Percentiles rank a stretch among this genome's conserved stretches.
phyloP scores from a whole-genome alignment of 2,329 filamentous ascomycete species.

The Acarospora socialis region DNA sequence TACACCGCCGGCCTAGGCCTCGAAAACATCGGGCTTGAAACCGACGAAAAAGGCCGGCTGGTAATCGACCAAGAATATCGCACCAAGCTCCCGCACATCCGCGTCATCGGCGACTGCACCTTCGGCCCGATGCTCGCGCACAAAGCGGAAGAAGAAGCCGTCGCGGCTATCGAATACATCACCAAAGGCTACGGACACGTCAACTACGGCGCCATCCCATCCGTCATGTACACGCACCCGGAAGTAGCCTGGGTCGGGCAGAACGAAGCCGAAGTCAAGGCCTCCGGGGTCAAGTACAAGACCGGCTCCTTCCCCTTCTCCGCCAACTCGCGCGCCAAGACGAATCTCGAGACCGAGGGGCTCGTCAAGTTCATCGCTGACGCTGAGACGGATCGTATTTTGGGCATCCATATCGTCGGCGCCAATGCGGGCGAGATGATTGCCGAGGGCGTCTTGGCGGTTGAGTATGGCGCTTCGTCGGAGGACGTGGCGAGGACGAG shows the following conservation, averaged over 20 bases:
- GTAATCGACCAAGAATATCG: slow-evolving; percentile 98
- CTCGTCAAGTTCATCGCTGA: slow-evolving; percentile 96
- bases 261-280: slow-evolving; percentile 92
- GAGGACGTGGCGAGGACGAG: slow-evolving; percentile 92
- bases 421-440: slow-evolving; percentile 98
- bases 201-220: slow-evolving; percentile 96
- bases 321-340: slow-evolving; percentile 97
- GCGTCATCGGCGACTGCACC: slow-evolving; percentile 87
- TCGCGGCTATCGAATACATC: slow-evolving; percentile 91
- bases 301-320: slow-evolving; percentile 91
- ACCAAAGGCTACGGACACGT: slow-evolving; percentile 96
- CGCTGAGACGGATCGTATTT: slow-evolving; percentile 86
- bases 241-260: slow-evolving; percentile 98
- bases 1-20: slow-evolving; percentile 86
- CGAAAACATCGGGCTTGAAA: slow-evolving; percentile 84
- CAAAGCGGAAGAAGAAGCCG: slow-evolving; percentile 97
- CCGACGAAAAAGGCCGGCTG: slow-evolving; percentile 83
- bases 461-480: slow-evolving; percentile 91
- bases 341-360: slow-evolving; percentile 90
- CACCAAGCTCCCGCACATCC: slow-evolving; percentile 94
- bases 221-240: slow-evolving; percentile 98
- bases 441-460: slow-evolving; percentile 83
- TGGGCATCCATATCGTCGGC: slow-evolving; percentile 93
- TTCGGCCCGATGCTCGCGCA: slow-evolving; percentile 98
- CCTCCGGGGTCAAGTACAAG: slow-evolving; percentile 77